Evolutionary conservation across 805 yeast genomes (phyloP).

Genomic region (Pichia cephalocereana): DNA sequence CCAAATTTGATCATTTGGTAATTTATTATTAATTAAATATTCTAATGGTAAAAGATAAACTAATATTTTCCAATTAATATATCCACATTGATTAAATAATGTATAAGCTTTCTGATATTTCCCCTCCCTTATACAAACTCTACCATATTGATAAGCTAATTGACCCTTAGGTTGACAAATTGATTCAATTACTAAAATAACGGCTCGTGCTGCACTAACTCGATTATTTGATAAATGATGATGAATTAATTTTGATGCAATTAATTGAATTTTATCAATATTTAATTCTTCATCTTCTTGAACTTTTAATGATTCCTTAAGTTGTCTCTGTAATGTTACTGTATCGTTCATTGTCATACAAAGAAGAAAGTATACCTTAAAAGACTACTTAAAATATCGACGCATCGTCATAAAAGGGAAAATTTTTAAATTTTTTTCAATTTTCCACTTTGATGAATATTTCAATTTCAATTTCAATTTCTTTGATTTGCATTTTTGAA

Average conservation of each 20-base stretch:
- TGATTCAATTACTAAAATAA: neutral
- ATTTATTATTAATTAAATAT: neutral
- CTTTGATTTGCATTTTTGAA: too few relatives aligned
- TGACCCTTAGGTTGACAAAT: neutral
- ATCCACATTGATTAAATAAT: neutral
- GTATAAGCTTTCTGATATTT: neutral
- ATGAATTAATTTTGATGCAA: neutral
- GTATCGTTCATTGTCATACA: neutral
- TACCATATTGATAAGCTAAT: neutral
- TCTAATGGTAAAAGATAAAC: conserved; percentile 1
- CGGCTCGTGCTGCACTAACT: neutral
- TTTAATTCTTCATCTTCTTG: neutral
- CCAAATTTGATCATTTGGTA: neutral
- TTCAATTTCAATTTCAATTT: too few relatives aligned
- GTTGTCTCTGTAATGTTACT: neutral
- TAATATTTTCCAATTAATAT: neutral
- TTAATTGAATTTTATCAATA: neutral
- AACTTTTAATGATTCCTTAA: neutral
- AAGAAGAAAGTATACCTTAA: neutral
- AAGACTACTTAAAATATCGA: too few relatives aligned
- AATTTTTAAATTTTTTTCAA: too few relatives aligned
- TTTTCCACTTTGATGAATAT: too few relatives aligned
- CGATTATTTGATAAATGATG: neutral
- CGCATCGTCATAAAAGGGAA: too few relatives aligned
- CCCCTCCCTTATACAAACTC: neutral